Evolutionary conservation across 805 yeast genomes (phyloP), one percentile per base, ranked within the genome.

Genomic region (Zygosaccharomyces gambellarensis): DNA sequence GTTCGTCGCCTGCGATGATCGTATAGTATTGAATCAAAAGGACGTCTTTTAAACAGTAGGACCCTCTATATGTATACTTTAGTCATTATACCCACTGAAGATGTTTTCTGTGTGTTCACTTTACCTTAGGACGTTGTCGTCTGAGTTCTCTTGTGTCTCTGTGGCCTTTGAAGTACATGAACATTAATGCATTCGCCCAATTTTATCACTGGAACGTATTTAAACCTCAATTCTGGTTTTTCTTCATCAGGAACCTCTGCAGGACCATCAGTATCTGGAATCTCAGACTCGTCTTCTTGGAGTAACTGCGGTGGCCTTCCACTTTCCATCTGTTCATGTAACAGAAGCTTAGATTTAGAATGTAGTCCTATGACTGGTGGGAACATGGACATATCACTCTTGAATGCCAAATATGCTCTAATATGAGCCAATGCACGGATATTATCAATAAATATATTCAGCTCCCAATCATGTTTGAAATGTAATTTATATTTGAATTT

Each of bases 131-230:
- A 14, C 1, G 11, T 3, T 9, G 38, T 23, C 30, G 19, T 19
- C 10, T 34, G 38, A 34, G 42, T 17, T 12, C 42, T 39, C 42
- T 48, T 51, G 36, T 54, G 53, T 40, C 69, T 58, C 53, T 57
- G 62, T 23, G 71, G 71, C 25, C 71, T 52, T 36, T 57, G 59
- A 9, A 65, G 50, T 8, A 67, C 61, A 45, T 65, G 66, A 3
- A 65, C 52, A 36, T 60, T 64, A 5, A 67, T 50, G 39, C 65
- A 62, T 4, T 58, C 59, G 0, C 64, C 65, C 7, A 63, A 50
- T 22, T 55, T 63, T 12, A 52, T 29, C 30, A 61, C 49, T 1
- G 63, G 61, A 22, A 38, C 50, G 45, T 65, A 65, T 17, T 45
- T 54, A 36, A 57, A 57, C 1, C 43, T 45, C 11, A 65, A 46